A percentile compares a stretch with the other conserved stretches of the same genome.
Conservation (phyloP, 2,329 filamentous ascomycete genomes). For the Aureobasidium mangrovei region DNA sequence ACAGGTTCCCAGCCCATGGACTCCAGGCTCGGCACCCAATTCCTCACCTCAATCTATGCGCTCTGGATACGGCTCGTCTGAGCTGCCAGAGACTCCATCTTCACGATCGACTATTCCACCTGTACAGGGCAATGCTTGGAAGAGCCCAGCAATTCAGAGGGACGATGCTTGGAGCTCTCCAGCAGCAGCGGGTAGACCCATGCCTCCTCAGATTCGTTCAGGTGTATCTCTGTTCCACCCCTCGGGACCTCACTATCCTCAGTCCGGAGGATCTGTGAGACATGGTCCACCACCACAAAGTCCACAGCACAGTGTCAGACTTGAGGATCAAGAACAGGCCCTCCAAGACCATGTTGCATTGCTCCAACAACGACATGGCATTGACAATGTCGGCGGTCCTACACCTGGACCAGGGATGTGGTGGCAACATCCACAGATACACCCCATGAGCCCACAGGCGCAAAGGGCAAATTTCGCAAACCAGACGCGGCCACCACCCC, state of each 20-base stretch:
- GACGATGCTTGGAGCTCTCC: slow-evolving; percentile 22
- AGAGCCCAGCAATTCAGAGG: slow-evolving; percentile 22
- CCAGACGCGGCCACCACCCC: background rate
- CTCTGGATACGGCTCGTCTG: slow-evolving; percentile 26
- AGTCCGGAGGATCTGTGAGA: background rate
- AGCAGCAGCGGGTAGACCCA: slow-evolving; percentile 16
- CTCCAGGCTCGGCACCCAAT: slow-evolving; percentile 18
- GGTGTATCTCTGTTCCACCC: slow-evolving; percentile 9
- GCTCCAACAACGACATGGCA: background rate
- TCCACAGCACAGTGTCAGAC: slow-evolving; percentile 11
- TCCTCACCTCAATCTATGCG: slow-evolving; percentile 19
- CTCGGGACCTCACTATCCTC: background rate
- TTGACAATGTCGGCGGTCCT: background rate
- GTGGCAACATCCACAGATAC: background rate
- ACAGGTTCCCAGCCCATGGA: background rate
- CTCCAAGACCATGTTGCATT: slow-evolving; percentile 1
- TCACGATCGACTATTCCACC: slow-evolving; percentile 25
- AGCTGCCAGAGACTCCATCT: slow-evolving; percentile 25
- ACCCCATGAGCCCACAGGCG: slow-evolving; percentile 12
- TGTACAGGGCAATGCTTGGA: slow-evolving; percentile 17
- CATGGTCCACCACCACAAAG: slow-evolving; percentile 15
- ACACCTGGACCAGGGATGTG: background rate
- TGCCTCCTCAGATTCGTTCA: background rate
- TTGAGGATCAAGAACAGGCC: slow-evolving; percentile 5
- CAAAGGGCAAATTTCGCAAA: background rate